Evolutionary conservation across 345 rosid genomes (phyloP).

Genomic region (Raphanus sativus): DNA sequence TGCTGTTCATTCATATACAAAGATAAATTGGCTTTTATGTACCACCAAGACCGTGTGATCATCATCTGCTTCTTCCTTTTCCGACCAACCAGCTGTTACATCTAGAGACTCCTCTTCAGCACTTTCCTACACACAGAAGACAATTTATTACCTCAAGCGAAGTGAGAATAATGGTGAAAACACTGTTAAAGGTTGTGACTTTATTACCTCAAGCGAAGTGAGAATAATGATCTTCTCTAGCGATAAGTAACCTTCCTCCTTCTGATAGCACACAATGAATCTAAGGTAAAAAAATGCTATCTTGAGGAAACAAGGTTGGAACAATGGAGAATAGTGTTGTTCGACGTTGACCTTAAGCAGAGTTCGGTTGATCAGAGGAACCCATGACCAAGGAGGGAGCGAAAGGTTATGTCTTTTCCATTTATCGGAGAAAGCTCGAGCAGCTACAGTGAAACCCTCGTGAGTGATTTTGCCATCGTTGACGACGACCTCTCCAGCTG

Average conservation of each 20-base stretch:
- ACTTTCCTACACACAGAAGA: conserved; percentile 31
- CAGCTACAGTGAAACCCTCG: conserved; percentile 49
- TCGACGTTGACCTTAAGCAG: conserved; percentile 37
- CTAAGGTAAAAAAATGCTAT: neutral
- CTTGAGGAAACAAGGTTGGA: neutral
- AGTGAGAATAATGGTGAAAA: neutral
- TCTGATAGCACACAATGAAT: neutral
- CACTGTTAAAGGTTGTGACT: neutral
- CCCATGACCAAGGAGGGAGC: conserved; percentile 59
- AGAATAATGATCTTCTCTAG: conserved; percentile 53
- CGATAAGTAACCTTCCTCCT: conserved; percentile 61
- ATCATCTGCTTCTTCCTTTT: conserved; percentile 47
- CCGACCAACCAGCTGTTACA: conserved; percentile 36
- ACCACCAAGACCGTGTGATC: conserved; percentile 78
- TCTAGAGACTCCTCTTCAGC: conserved; percentile 17
- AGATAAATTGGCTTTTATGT: conserved; percentile 7
- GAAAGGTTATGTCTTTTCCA: conserved; percentile 49
- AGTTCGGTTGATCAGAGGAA: conserved; percentile 44
- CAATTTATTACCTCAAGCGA: no score
- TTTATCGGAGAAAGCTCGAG: conserved; percentile 47
- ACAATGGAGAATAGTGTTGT: neutral
- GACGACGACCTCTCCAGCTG: conserved; percentile 1
- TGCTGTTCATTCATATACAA: neutral
- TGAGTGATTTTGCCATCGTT: conserved; percentile 61
- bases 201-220: conserved; percentile 46